Conservation (phyloP, 805 yeast genomes). For the Tetrapisispora fleetii region DNA sequence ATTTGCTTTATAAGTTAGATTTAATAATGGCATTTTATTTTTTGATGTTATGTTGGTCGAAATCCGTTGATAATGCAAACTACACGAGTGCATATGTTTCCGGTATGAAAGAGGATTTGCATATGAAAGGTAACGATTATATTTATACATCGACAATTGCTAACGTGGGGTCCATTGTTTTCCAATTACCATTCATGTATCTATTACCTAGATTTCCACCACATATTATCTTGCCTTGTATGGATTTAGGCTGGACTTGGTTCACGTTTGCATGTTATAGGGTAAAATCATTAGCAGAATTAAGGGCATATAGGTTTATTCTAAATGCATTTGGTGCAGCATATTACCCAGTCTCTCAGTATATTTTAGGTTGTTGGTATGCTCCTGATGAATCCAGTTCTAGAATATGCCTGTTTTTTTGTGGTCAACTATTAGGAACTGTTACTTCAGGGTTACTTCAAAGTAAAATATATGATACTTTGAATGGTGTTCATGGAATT, state of each 20-base stretch:
- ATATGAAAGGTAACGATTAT: conserved; percentile 54
- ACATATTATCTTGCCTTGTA: conserved; percentile 36
- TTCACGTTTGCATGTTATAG: conserved; percentile 49
- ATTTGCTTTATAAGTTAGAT: conserved; percentile 45
- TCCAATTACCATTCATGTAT: conserved; percentile 58
- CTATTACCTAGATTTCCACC: conserved; percentile 48
- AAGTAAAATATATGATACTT: conserved; percentile 30
- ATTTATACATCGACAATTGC: conserved; percentile 51
- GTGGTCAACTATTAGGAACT: conserved; percentile 41
- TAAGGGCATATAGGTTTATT: conserved; percentile 55
- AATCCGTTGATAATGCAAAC: conserved; percentile 53
- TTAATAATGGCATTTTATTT: conserved; percentile 45
- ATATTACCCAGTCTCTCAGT: conserved; percentile 54
- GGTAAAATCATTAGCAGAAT: conserved; percentile 38
- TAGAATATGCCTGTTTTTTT: conserved; percentile 52
- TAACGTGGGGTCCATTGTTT: conserved; percentile 51
- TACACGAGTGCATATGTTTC: conserved; percentile 58
- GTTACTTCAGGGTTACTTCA: conserved; percentile 50
- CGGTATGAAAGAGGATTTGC: conserved; percentile 50
- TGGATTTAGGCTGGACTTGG: conserved; percentile 62
- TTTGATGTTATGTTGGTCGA: conserved; percentile 57
- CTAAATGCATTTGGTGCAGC: conserved; percentile 64
- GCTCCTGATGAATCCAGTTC: conserved; percentile 48
- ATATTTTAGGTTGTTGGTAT: conserved; percentile 51
- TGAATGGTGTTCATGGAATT: conserved; percentile 38